Evolutionary conservation across 1,284 basidiomycete species (phyloP), one percentile per base, ranked within the genome.

Genomic region (Irpex lacteus): DNA sequence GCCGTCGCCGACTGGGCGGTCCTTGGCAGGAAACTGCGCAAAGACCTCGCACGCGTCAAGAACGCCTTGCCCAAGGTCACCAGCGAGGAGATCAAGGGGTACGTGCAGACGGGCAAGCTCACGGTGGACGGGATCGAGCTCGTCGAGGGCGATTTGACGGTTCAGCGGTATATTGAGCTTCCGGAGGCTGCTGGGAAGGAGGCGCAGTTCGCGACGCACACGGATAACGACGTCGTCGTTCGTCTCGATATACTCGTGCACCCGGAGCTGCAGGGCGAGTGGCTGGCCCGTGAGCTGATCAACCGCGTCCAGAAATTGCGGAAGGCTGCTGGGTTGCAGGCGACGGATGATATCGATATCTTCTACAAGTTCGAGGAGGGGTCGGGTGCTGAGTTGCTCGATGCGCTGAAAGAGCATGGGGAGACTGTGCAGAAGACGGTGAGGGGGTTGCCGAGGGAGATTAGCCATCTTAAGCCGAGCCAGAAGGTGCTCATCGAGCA

Each of bases 1-100:
- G 96, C 92, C 4, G 88, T 90, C 32, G 98, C 98, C 13, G 98
- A 99, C 80, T 99, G 96, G 95, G 84, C 89, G n/a, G 90, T 94
- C 5, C 85, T 99, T 60, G 98, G 98, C 37, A 88, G 89, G 71
- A 98, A 98, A 80, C 84, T 99, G 60, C 90, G 96, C 69, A 98
- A 96, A 77, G 96, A 98, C 76, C 82, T 99, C 52, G 90, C 81
- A 44, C 92, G 93, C 59, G 96, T 99, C 71, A 94, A 95, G 81
- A 92, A 90, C 63, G 94, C 89, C 0, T 84, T 99, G 26, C 94
- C 95, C 15, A 80, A 81, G 32, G 85, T 98, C 47, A 77, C 91
- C 2, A 95, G 94, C 68, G 94, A 95, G 49, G 88, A 87, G 34
- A 89, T 98, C 76, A 97, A 95, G 79, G 77, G 74, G 5, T 99